These are phyloP conservation scores for Trametes meyenii DNA, from an alignment of 768 basidiomycete genomes.

Conservation along the genomic window DNA sequence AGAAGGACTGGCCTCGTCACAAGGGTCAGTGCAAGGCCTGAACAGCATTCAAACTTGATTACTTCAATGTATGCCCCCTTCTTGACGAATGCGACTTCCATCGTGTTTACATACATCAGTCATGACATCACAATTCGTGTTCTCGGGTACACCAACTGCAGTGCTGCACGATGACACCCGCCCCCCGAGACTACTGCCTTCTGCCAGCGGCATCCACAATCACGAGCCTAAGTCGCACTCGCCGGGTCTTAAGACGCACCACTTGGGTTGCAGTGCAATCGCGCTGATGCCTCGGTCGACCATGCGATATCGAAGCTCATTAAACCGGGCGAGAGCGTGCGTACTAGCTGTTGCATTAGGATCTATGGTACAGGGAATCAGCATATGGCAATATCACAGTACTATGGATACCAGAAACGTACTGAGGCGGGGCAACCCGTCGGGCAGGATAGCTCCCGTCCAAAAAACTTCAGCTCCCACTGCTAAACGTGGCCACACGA, in stretches of 20 bases:
- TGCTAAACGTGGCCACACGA: conserved; percentile 73
- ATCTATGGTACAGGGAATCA: neutral
- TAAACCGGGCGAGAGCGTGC: conserved; percentile 61
- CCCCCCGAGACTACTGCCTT: neutral
- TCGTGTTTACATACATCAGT: neutral
- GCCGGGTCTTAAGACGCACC: conserved; percentile 68
- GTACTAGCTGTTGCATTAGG: conserved; percentile 25
- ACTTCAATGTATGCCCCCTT: neutral
- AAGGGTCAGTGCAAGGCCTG: conserved; percentile 38
- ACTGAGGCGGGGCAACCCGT: conserved; percentile 34
- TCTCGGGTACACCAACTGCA: too few relatives aligned
- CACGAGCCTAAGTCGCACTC: conserved; percentile 50
- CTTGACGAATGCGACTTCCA: neutral
- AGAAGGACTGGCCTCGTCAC: conserved; percentile 49
- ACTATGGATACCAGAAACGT: neutral
- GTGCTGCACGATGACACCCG: too few relatives aligned
- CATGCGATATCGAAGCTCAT: conserved; percentile 64
- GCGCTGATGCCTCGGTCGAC: conserved; percentile 62
- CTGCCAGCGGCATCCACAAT: neutral
- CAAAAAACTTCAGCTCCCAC: conserved; percentile 78
- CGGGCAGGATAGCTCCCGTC: conserved; percentile 51
- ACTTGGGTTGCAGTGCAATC: conserved; percentile 66
- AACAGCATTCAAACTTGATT: neutral
- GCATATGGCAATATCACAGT: conserved; percentile 22
- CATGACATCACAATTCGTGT: too few relatives aligned